Evolutionary conservation across 2,329 filamentous ascomycete species (phyloP).

Genomic region (Microdochium nivale): DNA sequence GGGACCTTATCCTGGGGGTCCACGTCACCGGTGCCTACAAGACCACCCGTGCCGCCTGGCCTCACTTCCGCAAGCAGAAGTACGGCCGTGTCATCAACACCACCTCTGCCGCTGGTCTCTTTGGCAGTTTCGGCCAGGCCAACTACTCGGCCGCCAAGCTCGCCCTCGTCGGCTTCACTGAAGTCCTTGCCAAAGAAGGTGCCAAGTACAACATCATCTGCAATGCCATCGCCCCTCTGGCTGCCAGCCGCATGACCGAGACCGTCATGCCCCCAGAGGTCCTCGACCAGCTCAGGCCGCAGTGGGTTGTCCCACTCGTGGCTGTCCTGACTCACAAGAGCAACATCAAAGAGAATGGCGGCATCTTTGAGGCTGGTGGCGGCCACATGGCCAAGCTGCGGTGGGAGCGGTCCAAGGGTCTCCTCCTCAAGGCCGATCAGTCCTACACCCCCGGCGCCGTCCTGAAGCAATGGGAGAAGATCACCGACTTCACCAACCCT

Average conservation of each 20-base stretch:
- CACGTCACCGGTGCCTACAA: constrained; percentile 94
- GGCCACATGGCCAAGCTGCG: constrained; percentile 88
- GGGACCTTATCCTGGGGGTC: constrained; percentile 90
- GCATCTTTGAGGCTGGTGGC: constrained; percentile 89
- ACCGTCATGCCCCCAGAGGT: constrained; percentile 95
- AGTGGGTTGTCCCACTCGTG: constrained; percentile 92
- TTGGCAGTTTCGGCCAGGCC: constrained; percentile 89
- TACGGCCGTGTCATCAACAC: constrained; percentile 96
- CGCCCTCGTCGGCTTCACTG: constrained; percentile 90
- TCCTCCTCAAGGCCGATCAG: constrained; percentile 81
- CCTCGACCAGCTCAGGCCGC: constrained; percentile 75
- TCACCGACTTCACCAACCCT: constrained; percentile 77
- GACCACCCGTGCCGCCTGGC: constrained; percentile 90
- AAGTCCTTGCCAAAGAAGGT: constrained; percentile 96
- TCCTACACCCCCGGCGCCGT: constrained; percentile 82
- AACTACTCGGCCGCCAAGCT: constrained; percentile 98
- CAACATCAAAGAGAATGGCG: constrained; percentile 73
- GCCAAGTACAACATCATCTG: constrained; percentile 94
- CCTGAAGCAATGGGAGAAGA: constrained; percentile 80
- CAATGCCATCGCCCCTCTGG: constrained; percentile 94
- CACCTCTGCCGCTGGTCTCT: constrained; percentile 88
- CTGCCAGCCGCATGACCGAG: constrained; percentile 90
- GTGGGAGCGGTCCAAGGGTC: constrained; percentile 89
- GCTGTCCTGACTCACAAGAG: constrained; percentile 80
- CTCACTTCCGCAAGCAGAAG: constrained; percentile 97